Conservation (phyloP, 129 eudicot species). For the sunflower (Helianthus annuus) region HanXRQr2.0-SUNRISE NC_035443.2:36097141-36097640, state of each 20-base stretch:
- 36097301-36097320: slow-evolving; percentile 84
- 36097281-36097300: slow-evolving; percentile 75
- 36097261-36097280: slow-evolving; percentile 65
- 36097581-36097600: slow-evolving; percentile 85
- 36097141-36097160: slow-evolving; percentile 49
- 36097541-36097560: slow-evolving; percentile 66
- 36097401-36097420: too few relatives aligned
- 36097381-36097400: too few relatives aligned
- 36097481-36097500: too few relatives aligned
- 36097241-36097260: slow-evolving; percentile 89
- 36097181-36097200: slow-evolving; percentile 70
- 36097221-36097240: slow-evolving; percentile 69
- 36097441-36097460: too few relatives aligned
- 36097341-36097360: slow-evolving; percentile 50
- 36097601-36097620: slow-evolving; percentile 56
- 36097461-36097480: too few relatives aligned
- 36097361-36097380: too few relatives aligned
- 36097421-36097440: too few relatives aligned
- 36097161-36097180: slow-evolving; percentile 85
- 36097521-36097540: slow-evolving; percentile 69
- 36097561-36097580: slow-evolving; percentile 69
- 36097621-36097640: slow-evolving; percentile 44
- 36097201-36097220: slow-evolving; percentile 92
- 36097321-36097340: slow-evolving; percentile 90
- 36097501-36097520: too few relatives aligned